phyloP scores from a whole-genome alignment of 2,329 filamentous ascomycete species.

The Pseudogymnoascus sp. region DNA sequence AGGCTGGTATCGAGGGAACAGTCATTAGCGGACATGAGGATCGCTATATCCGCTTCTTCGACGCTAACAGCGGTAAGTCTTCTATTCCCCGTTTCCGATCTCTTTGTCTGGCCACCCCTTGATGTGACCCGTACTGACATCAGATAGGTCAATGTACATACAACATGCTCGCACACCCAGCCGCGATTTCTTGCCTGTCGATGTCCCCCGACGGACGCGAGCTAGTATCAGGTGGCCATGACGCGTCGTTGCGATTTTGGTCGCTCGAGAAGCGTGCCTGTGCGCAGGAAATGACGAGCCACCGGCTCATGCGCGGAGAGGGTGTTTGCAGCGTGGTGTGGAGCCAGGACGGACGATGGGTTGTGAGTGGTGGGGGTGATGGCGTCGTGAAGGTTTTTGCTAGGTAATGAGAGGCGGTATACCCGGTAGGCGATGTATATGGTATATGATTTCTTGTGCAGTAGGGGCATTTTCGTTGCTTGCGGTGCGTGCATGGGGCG shows the following conservation, averaged over 20 bases:
- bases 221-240: slow-evolving; percentile 90
- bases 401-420: slow-evolving; percentile 30
- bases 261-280: slow-evolving; percentile 90
- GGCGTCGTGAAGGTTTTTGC: slow-evolving; percentile 91
- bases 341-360: slow-evolving; percentile 91
- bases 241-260: slow-evolving; percentile 95
- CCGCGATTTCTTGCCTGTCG: slow-evolving; percentile 83
- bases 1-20: slow-evolving; percentile 77
- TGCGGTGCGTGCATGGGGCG: neutral
- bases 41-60: slow-evolving; percentile 91
- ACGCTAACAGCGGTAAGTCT: slow-evolving; percentile 91
- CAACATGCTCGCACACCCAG: slow-evolving; percentile 93
- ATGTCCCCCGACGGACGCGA: slow-evolving; percentile 90
- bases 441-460: slow-evolving; percentile 8
- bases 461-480: neutral
- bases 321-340: slow-evolving; percentile 91
- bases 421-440: slow-evolving; percentile 8
- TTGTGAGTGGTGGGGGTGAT: slow-evolving; percentile 89
- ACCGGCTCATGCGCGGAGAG: slow-evolving; percentile 91
- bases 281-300: slow-evolving; percentile 88
- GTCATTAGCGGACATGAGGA: slow-evolving; percentile 97
- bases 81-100: neutral
- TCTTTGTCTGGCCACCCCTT: neutral
- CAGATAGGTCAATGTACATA: slow-evolving; percentile 90
- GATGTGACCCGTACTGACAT: neutral